Percentiles rank a stretch among this genome's conserved stretches.
These are phyloP conservation scores for Hymenoscyphus fructigenus DNA, from an alignment of 2,329 filamentous ascomycete genomes.

Conservation along the genomic window DNA sequence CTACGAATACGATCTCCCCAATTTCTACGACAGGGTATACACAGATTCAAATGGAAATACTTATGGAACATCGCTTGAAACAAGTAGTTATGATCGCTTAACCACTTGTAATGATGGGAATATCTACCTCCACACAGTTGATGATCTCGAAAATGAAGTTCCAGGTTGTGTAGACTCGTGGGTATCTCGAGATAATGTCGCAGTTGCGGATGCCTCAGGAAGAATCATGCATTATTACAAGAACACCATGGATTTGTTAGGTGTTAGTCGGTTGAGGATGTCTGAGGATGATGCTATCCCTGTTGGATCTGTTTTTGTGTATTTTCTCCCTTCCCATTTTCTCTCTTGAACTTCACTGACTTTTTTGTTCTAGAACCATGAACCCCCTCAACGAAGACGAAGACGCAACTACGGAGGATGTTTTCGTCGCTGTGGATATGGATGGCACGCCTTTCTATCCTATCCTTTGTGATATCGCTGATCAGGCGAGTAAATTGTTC, in stretches of 20 bases:
- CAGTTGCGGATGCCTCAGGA: neutral
- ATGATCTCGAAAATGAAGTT: neutral
- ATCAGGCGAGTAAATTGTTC: conserved; percentile 1
- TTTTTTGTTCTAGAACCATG: neutral
- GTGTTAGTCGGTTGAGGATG: neutral
- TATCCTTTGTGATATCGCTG: neutral
- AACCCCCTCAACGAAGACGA: neutral
- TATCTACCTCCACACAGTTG: neutral
- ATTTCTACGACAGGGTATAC: no score
- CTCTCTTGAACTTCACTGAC: no score
- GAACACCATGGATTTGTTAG: neutral
- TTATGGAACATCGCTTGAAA: neutral
- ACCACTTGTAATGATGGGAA: conserved; percentile 4
- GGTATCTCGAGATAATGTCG: neutral
- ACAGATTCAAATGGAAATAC: neutral
- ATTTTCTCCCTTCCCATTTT: neutral
- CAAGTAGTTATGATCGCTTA: neutral
- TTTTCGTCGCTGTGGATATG: neutral
- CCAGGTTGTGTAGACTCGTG: neutral
- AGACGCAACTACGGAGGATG: neutral
- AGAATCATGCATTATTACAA: no score
- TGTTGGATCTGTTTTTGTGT: conserved; percentile 1
- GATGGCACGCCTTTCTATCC: neutral
- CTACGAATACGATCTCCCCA: no score
- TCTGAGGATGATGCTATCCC: neutral